Base-by-base conservation (phyloP, 176 grass and related monocot species). In the Dendrocalamus sinicus region DNA sequence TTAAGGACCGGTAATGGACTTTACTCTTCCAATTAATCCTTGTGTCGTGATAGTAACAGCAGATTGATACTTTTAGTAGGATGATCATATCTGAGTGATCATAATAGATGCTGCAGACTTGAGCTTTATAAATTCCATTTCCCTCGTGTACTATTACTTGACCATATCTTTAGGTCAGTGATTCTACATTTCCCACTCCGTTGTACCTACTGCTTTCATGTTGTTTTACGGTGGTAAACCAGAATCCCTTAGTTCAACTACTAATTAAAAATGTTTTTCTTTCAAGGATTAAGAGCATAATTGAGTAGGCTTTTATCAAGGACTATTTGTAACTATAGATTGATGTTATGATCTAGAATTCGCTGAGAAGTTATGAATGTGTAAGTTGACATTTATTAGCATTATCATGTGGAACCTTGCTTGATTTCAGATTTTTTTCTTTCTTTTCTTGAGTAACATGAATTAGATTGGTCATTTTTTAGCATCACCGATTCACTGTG, bases 21-120 rank as follows among this genome's bases (percentile, higher is more conserved):
- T n/a, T n/a, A n/a, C n/a, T n/a, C n/a, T 69, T 78, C 51, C 43
- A 71, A 4, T 61, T 22, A 75, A 44, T 54, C n/a, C 32, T 79
- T 74, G 50, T 78, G 43, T 45, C 48, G 37, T 84, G 37, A 43
- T 75, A 79, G 80, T 80, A 72, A 41, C 50, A 12, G 11, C 72
- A 48, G 46, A 50, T 52, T 23, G 69, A 59, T 46, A 58, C 2
- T 59, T 48, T 48, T n/a, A 24, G 13, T 60, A 78, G 9, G 50
- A 85, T 59, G 12, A 12, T 7, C 11, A 45, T 67, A 19, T 58
- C 23, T 69, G 37, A 69, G 45, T 58, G 17, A 43, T 62, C 57
- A 15, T 81, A 52, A 24, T 82, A 82, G 37, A 82, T 82, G 35
- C 65, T 15, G 12, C 12, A 30, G 61, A 17, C 50, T 70, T 70